Base-by-base conservation (phyloP, 2,329 filamentous ascomycete species). In the Ophiosphaerella narmari region DNA sequence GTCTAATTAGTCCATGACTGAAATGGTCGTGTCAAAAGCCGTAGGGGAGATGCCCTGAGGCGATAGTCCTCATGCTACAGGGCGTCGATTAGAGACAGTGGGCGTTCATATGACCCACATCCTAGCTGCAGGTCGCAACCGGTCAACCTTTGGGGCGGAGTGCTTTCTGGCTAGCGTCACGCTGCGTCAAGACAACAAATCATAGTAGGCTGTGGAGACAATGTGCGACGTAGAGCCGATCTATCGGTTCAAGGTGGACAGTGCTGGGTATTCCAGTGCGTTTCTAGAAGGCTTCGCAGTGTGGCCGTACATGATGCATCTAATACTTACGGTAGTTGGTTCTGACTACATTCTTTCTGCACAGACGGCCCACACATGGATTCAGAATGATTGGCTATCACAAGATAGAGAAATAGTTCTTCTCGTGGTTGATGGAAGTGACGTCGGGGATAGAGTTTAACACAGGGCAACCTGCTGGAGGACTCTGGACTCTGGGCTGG, bases 221-320 rank as follows among this genome's bases (percentile, higher is more conserved):
- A 39, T 43, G 44, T 50, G 50, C 48, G 13, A 46, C 43, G 16
- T 43, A 43, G 50, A 39, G 50, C 48, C 52, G 44, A 35, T 49
- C 29, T 51, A 43, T 33, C 45, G 50, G 52, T 43, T 55, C 44
- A 43, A 44, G 41, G 31, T 40, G 37, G 43, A 39, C 39, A 34
- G 14, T 41, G 39, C 41, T 24, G 36, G 47, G 23, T 37, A 52
- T 43, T 39, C 47, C 36, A 54, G 43, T 40, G 51, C 45, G 39
- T 48, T 52, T 57, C 52, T 56, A 43, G 57, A 56, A 60, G 36
- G 38, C 56, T 55, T 54, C 55, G 51, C 55, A 48, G 43, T 39
- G 36, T 61, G 57, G 57, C 57, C 59, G 50, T 59, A 50, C 14
- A 32, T 24, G 43, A 42, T 51, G 49, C 39, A 39, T 33, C 46